Conservation (phyloP, 2,329 filamentous ascomycete species). For the Fusarium buxicola region DNA sequence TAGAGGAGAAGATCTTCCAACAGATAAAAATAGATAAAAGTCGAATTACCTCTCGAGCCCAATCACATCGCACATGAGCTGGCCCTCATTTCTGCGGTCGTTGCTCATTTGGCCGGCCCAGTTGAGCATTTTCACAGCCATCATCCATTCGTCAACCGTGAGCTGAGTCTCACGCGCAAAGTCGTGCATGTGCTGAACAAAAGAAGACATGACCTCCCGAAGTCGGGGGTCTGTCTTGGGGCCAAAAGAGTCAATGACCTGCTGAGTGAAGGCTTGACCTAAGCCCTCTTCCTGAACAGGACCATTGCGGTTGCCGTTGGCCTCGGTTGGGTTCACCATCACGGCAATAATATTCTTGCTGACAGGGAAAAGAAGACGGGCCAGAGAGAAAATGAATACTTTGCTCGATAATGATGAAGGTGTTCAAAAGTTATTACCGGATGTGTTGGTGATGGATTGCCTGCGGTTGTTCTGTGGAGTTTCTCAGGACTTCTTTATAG, state of each 20-base stretch:
- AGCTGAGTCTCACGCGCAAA: conserved; percentile 84
- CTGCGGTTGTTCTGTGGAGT: conserved; percentile 13
- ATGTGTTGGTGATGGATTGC: background rate
- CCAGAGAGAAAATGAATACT: background rate
- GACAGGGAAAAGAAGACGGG: background rate
- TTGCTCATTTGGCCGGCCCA: conserved; percentile 76
- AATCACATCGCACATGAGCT: conserved; percentile 78
- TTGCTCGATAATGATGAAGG: background rate
- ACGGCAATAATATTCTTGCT: conserved; percentile 33
- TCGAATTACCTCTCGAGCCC: conserved; percentile 73
- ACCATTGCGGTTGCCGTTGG: conserved; percentile 56
- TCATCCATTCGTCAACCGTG: conserved; percentile 83
- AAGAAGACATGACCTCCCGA: conserved; percentile 72
- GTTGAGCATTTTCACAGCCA: conserved; percentile 69
- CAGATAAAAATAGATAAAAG: accelerated
- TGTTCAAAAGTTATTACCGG: background rate
- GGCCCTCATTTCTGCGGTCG: conserved; percentile 77
- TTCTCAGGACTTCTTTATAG: conserved; percentile 14
- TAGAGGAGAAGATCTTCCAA: background rate
- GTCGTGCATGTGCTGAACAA: conserved; percentile 83
- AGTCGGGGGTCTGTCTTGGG: conserved; percentile 76
- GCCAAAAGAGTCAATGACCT: conserved; percentile 80
- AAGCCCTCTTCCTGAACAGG: conserved; percentile 41
- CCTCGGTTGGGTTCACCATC: conserved; percentile 55
- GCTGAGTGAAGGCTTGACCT: conserved; percentile 72